Evolutionary conservation across 2,329 filamentous ascomycete genomes (phyloP), one percentile per base, ranked within the genome.

Genomic region (Parastagonospora avenae): DNA sequence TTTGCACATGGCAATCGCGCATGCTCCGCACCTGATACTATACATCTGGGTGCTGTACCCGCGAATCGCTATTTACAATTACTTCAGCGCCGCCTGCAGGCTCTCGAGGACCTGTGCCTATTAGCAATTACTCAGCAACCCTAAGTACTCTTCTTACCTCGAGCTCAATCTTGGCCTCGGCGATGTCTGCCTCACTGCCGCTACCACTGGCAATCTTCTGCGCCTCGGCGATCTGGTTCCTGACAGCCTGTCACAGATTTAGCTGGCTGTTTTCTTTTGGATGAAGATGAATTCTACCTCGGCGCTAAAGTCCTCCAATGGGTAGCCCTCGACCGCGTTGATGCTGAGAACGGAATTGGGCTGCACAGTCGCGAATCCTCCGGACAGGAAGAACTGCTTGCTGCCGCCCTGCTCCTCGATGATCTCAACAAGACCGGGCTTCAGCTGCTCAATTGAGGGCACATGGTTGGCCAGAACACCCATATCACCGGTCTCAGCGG

Each of bases 381-480:
- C 94, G 61, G 94, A 96, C 56, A 97, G 85, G 89, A 99, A 99
- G 83, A 94, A 99, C 80, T 95, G 91, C 87, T 99, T 99, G 89
- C 77, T 88, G 63, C 82, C 83, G 73, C 91, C 90, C 73, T 81
- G 85, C 85, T 99, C 94, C 84, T 97, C 93, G 66, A 97, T 86
- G 74, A 99, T 84, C 84, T 97, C 93, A 66, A 99, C 85, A 66
- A 97, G 81, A 73, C 94, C 94, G 56, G 94, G 92, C 86, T 95
- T 96, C 79, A 99, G 85, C 84, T 99, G 94, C 85, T 99, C 94
- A 74, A 99, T 97, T 57, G 92, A 92, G 62, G 94, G 92, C 71
- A 99, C 94, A 86, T 99, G 94, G 85, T 94, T 95, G 77, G 94
- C 94, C 75, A 99, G 89, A 71, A 99, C 89, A 89, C 94, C 94